Evolutionary conservation across 768 basidiomycete species (phyloP).

Genomic region (Pulveroboletus sp.): DNA sequence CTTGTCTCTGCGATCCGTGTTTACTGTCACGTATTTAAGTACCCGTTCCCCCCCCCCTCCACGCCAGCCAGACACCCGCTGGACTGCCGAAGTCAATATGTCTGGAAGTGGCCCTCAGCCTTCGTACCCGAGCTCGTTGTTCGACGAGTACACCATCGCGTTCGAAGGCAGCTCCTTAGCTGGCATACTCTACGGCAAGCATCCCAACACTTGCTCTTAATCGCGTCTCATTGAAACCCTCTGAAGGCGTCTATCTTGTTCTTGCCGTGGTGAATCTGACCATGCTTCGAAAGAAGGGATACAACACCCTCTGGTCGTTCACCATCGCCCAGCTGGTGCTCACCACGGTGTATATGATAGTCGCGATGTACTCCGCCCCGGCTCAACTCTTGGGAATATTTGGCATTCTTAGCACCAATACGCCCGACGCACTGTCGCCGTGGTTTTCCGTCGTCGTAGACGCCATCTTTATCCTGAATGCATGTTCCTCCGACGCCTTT

Average conservation of each 20-base stretch:
- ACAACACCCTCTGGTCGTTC: conserved; percentile 12
- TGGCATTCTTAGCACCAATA: conserved; percentile 1
- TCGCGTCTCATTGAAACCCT: neutral
- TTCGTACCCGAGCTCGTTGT: conserved; percentile 7
- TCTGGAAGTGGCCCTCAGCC: conserved; percentile 9
- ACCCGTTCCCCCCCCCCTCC: too few relatives aligned
- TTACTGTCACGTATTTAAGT: too few relatives aligned
- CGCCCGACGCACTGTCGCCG: conserved; percentile 10
- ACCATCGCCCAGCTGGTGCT: conserved; percentile 12
- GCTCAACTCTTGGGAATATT: conserved; percentile 11
- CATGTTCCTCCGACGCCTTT: conserved; percentile 21
- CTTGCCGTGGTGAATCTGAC: conserved; percentile 9
- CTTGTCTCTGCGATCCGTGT: too few relatives aligned
- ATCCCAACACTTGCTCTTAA: neutral
- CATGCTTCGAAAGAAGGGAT: conserved; percentile 14
- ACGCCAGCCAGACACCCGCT: neutral
- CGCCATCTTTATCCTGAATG: conserved; percentile 16
- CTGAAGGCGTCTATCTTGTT: conserved; percentile 12
- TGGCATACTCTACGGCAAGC: conserved; percentile 17
- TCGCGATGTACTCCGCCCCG: conserved; percentile 15
- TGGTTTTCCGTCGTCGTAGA: conserved; percentile 14
- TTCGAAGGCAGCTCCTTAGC: conserved; percentile 20
- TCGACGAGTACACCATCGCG: conserved; percentile 17
- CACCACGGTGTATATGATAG: conserved; percentile 17
- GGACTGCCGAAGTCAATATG: conserved; percentile 5